Conservation (phyloP, 1,284 basidiomycete genomes). For the Apiotrichum gracile region DNA sequence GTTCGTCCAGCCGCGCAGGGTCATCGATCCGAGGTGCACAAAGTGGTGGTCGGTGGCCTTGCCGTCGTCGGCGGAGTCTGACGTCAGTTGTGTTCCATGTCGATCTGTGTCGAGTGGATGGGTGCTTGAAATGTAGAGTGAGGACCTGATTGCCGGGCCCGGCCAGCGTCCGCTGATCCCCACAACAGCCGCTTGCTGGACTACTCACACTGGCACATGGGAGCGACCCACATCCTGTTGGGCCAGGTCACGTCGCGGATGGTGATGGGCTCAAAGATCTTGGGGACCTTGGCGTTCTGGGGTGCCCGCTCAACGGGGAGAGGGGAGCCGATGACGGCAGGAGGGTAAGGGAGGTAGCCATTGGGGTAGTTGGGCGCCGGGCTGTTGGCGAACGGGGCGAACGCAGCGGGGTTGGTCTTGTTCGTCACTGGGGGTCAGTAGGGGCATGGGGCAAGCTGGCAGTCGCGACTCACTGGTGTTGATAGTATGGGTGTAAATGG, state of each 20-base stretch:
- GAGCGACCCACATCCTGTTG: constrained; percentile 54
- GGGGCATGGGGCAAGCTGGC: neutral
- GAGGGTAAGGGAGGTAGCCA: constrained; percentile 52
- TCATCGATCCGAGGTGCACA: constrained; percentile 60
- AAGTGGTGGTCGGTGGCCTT: constrained; percentile 72
- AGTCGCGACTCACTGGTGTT: neutral
- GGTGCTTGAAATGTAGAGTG: neutral
- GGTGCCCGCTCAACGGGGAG: constrained; percentile 18
- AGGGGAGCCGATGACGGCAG: constrained; percentile 56
- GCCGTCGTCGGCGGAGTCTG: constrained; percentile 61
- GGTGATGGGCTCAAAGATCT: constrained; percentile 62
- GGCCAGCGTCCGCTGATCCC: no score
- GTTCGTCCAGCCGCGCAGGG: constrained; percentile 52
- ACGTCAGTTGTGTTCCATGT: neutral
- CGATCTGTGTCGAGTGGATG: neutral
- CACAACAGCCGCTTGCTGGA: no score
- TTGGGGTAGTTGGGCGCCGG: constrained; percentile 6
- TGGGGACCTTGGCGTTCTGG: constrained; percentile 48
- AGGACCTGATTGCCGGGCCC: no score
- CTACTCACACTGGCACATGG: constrained; percentile 58
- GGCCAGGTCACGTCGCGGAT: constrained; percentile 62
- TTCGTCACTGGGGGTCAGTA: neutral
- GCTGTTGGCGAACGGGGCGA: constrained; percentile 8
- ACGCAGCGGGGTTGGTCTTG: constrained; percentile 6
- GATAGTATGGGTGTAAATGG: neutral